phyloP scores from a whole-genome alignment of 345 rosid genomes.

The Populus simonii region DNA sequence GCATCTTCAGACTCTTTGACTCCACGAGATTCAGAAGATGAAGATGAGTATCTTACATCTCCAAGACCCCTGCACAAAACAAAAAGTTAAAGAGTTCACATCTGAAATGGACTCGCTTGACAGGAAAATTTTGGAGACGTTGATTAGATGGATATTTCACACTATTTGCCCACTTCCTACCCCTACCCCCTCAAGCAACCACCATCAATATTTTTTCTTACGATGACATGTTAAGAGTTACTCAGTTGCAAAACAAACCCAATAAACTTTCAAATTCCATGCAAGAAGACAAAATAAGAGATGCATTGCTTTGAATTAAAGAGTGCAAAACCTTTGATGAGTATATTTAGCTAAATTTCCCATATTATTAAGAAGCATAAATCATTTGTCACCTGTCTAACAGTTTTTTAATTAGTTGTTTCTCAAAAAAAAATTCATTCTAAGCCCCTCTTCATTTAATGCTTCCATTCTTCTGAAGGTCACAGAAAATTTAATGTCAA shows the following conservation, averaged over 20 bases:
- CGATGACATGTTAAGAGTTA: background rate
- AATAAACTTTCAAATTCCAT: too few relatives aligned
- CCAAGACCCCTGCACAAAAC: slow-evolving; percentile 36
- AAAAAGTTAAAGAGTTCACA: slow-evolving; percentile 1
- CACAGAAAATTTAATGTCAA: background rate
- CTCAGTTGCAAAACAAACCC: background rate
- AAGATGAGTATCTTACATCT: slow-evolving; percentile 25
- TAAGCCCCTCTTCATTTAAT: background rate
- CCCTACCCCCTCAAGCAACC: background rate
- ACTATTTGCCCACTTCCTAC: background rate
- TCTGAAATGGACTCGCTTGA: background rate
- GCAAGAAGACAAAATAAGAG: background rate
- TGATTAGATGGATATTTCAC: background rate
- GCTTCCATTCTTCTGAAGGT: background rate
- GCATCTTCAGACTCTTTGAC: slow-evolving; percentile 36
- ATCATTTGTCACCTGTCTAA: background rate
- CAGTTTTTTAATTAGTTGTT: background rate
- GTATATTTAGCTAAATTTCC: background rate
- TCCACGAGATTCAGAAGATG: slow-evolving; percentile 30
- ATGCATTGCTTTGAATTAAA: background rate
- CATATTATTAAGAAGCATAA: background rate
- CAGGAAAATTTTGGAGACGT: background rate
- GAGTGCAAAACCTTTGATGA: background rate
- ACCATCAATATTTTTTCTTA: background rate
- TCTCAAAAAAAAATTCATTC: background rate